Evolutionary conservation across 2,329 filamentous ascomycete species (phyloP).

Genomic region (Chaetomium strumarium): DNA sequence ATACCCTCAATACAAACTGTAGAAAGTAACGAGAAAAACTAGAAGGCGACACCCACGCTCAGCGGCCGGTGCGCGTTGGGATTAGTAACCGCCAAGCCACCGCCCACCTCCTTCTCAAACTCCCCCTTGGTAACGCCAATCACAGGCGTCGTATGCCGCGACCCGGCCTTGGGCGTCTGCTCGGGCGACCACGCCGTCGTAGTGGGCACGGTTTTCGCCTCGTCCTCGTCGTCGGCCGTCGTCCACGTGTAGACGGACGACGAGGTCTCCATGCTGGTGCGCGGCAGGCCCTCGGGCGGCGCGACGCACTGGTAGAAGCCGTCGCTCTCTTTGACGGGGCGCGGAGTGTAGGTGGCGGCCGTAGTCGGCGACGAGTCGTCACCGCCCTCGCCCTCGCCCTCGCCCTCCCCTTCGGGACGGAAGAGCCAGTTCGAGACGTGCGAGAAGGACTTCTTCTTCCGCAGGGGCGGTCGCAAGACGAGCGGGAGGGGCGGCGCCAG

Average conservation of each 20-base stretch:
- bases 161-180: conserved; percentile 35
- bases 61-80: conserved; percentile 29
- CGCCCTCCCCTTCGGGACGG: conserved; percentile 28
- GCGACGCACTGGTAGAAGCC: conserved; percentile 55
- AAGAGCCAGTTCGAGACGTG: conserved; percentile 56
- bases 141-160: conserved; percentile 31
- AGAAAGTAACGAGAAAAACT: not conserved
- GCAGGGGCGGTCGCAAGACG: conserved; percentile 52
- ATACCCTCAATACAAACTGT: not conserved
- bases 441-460: conserved; percentile 63
- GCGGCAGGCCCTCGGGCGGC: conserved; percentile 29
- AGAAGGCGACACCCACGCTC: conserved; percentile 44
- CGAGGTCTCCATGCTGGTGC: conserved; percentile 38
- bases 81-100: not conserved
- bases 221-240: conserved; percentile 30
- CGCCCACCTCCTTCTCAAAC: conserved; percentile 16
- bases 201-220: conserved; percentile 41
- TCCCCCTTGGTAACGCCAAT: conserved; percentile 4
- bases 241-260: conserved; percentile 44
- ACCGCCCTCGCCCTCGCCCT: not conserved
- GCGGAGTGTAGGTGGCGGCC: conserved; percentile 50
- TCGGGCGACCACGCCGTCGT: conserved; percentile 43
- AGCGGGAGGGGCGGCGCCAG: conserved; percentile 53
- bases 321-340: conserved; percentile 44
- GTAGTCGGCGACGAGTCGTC: conserved; percentile 31